Base-by-base conservation (phyloP, 1,139 yeast genomes). In the Geotrichum fermentans region DNA sequence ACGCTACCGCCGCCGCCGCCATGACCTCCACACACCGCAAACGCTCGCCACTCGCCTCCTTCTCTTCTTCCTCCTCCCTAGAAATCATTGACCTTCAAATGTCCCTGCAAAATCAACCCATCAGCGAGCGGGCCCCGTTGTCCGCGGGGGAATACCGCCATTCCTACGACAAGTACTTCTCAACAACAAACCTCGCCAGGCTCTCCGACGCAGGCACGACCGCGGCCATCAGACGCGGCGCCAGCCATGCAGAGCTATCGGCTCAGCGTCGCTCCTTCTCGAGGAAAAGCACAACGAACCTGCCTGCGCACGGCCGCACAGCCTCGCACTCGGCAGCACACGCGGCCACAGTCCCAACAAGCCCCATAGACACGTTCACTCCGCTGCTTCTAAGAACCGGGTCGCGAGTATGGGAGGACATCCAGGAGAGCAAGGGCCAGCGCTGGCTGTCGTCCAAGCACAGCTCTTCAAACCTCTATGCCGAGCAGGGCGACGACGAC, bases 321-420 rank as follows among this genome's bases (percentile, higher is more conserved):
- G 8, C 6, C 10, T 24, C 28, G 6, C 10, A 6, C 28, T 24
- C 28, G 13, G 5, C 14, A 20, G 6, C 38, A 34, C 8, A 24
- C 8, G 6, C 28, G 8, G 28, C 28, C 8, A n/a, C 41, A 5
- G 36, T 14, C 4, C n/a, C 43, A 13, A 13, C 24, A 8, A 29
- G 36, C 11, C 43, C 43, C 28, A 40, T 40, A 18, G 36, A 40
- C 11, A 18, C 21, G 17, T 40, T 40, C 30, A 28, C 60, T 6
- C 57, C 54, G 22, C 49, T 59, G 40, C 48, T 60, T n/a, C 49
- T 50, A 33, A 56, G 64, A 2, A 57, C 64, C 1, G 64, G 62
- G 0, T 61, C 64, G 3, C 46, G 57, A 34, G 53, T 61, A 16
- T 61, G 64, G 63, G 63, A 60, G 40, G 61, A 58, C 24, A 52